Evolutionary conservation across 768 basidiomycete species (phyloP), one percentile per base, ranked within the genome.

Genomic region (Suillus decipiens): DNA sequence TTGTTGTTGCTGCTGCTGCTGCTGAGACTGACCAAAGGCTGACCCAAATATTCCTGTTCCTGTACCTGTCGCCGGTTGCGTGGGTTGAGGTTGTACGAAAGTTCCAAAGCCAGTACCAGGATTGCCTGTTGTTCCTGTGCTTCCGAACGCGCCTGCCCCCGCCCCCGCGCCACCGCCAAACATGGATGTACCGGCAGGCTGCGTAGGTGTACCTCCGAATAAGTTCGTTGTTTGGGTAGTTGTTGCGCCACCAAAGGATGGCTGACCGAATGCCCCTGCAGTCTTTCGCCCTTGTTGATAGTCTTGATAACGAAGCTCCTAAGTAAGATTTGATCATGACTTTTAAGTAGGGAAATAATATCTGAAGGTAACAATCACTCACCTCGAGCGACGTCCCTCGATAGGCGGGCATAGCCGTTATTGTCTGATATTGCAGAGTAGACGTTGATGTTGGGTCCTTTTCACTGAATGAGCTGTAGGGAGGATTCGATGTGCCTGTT

Each of bases 261-360:
- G 69, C 74, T 81, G 81, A 24, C 84, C 84, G 73, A 92, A 93
- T 50, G 83, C 81, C 62, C 78, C 76, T 12, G 87, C 88, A 14
- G 88, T 86, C 76, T 93, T 93, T 19, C 90, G 84, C 57, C 84
- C 85, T 71, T 90, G 89, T 28, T 79, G 74, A 64, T 93, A 92
- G 71, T 93, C 91, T 84, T 92, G 89, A 28, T 84, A 61, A 53
- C 90, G 86, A 42, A 92, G 73, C 82, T 93, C 91, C 89, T 92
- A 64, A 4, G 61, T 14, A 60, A 37, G 48, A 5, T 50, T 59
- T 59, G 42, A 55, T 39, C 45, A 55, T 31, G 24, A 42, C 24
- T n/a, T 12, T 3, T 39, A 12, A 39, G 50, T 10, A 3, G 43
- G 39, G 58, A 28, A 5, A 41, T 63, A 69, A 75, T 58, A 31